Percentiles rank a stretch among this genome's conserved stretches.
These are phyloP conservation scores for Pneumocystis wakefieldiae DNA, from an alignment of 1,139 yeast species.

Conservation along the genomic window DNA sequence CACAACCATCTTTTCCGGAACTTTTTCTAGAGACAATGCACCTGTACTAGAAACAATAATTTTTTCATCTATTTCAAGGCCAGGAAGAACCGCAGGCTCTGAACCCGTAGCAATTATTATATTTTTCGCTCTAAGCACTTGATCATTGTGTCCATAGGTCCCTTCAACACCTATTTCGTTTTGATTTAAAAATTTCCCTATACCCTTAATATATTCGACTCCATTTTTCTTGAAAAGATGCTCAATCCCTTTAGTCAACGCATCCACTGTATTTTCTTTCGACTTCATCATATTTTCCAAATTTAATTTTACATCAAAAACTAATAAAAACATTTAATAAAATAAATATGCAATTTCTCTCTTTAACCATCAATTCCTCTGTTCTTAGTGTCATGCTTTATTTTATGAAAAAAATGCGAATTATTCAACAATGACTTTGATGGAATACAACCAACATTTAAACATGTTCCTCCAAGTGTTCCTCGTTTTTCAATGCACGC, in stretches of 20 bases:
- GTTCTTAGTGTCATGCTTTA: constrained; percentile 63
- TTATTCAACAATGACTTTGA: constrained; percentile 91
- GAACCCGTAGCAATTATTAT: constrained; percentile 96
- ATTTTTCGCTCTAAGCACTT: constrained; percentile 61
- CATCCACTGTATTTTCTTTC: constrained; percentile 77
- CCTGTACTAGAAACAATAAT: constrained; percentile 96
- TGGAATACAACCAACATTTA: constrained; percentile 97
- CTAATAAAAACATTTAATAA: constrained; percentile 4
- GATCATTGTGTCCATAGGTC: constrained; percentile 65
- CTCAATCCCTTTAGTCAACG: constrained; percentile 87
- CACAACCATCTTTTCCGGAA: constrained; percentile 81
- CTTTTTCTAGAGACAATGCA: constrained; percentile 64
- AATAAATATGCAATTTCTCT: neutral
- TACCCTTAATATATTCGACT: constrained; percentile 87
- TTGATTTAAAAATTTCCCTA: constrained; percentile 76
- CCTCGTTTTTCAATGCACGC: constrained; percentile 98
- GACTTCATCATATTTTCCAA: constrained; percentile 74
- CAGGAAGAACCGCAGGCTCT: constrained; percentile 98
- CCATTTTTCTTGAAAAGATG: constrained; percentile 89
- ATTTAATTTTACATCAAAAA: constrained; percentile 57
- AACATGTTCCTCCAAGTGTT: constrained; percentile 90
- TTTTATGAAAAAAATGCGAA: constrained; percentile 82
- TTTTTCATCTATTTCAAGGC: constrained; percentile 90
- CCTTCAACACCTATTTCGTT: constrained; percentile 67
- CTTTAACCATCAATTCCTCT: constrained; percentile 67